These are phyloP conservation scores for Aureobasidium sp. DNA, from an alignment of 2,329 filamentous ascomycete genomes.

Conservation along the genomic window DNA sequence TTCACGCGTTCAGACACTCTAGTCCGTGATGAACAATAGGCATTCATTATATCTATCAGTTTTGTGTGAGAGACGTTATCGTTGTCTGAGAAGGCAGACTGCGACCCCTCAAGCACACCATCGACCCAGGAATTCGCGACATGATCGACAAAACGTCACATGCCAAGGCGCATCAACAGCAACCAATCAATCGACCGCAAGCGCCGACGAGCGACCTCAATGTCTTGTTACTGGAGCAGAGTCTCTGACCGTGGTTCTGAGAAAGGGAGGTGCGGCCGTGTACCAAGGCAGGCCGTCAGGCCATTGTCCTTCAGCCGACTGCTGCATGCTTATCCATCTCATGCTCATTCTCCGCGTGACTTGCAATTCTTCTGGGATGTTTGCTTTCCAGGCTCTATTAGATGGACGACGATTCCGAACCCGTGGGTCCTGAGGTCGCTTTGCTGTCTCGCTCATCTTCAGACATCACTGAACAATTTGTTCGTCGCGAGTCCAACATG, in stretches of 20 bases:
- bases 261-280: not conserved
- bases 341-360: not conserved
- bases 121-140: not conserved
- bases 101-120: slow-evolving; percentile 1
- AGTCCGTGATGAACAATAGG: not conserved
- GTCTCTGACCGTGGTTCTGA: not conserved
- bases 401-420: not conserved
- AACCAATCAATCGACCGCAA: slow-evolving; percentile 1
- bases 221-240: not conserved
- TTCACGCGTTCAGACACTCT: not conserved
- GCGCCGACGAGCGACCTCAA: not conserved
- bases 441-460: slow-evolving; percentile 1
- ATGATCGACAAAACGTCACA: slow-evolving; percentile 9
- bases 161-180: not conserved
- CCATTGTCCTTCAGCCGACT: not conserved
- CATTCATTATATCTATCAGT: not conserved
- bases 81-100: not conserved
- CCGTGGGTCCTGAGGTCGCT: not conserved
- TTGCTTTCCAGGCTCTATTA: not conserved
- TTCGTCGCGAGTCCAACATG: slow-evolving; percentile 1
- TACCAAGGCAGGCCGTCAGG: not conserved
- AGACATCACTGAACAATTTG: not conserved
- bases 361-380: not conserved
- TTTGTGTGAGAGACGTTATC: not conserved
- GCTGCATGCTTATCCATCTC: not conserved